phyloP scores from a whole-genome alignment of 2,329 filamentous ascomycete species.

The Diaporthe sp. region DNA sequence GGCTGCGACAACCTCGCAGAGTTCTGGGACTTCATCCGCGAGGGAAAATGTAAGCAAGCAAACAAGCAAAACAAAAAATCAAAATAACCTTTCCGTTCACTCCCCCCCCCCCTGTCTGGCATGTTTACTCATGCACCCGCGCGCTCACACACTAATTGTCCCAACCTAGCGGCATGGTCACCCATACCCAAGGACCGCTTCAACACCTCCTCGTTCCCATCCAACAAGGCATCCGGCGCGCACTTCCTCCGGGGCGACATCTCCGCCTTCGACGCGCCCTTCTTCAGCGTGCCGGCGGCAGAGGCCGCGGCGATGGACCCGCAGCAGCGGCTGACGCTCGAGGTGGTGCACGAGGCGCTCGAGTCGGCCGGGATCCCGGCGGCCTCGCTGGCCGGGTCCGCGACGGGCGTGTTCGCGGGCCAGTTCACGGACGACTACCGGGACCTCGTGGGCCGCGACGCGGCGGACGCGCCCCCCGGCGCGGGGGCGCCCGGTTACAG shows the following conservation, averaged over 20 bases:
- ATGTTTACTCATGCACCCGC: too few relatives aligned
- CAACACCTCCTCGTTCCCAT: slow-evolving; percentile 1
- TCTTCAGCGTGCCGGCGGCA: slow-evolving; percentile 78
- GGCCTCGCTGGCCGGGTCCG: slow-evolving; percentile 41
- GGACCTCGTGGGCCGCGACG: slow-evolving; percentile 31
- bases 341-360: slow-evolving; percentile 75
- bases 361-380: slow-evolving; percentile 58
- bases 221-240: slow-evolving; percentile 6
- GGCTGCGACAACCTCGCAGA: not conserved
- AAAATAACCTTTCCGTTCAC: not conserved
- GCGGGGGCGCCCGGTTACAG: not conserved
- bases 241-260: slow-evolving; percentile 1
- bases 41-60: not conserved
- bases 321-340: slow-evolving; percentile 73
- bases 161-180: not conserved
- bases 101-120: not conserved
- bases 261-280: slow-evolving; percentile 50
- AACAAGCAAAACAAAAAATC: not conserved
- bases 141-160: not conserved
- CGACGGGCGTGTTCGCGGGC: slow-evolving; percentile 48
- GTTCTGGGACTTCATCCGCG: not conserved
- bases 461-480: not conserved
- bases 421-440: slow-evolving; percentile 46
- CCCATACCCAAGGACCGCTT: not conserved
- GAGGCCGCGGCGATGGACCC: slow-evolving; percentile 77